Conservation (phyloP, 192 early-diverging fungal species). For the Coemansia sp. region DNA sequence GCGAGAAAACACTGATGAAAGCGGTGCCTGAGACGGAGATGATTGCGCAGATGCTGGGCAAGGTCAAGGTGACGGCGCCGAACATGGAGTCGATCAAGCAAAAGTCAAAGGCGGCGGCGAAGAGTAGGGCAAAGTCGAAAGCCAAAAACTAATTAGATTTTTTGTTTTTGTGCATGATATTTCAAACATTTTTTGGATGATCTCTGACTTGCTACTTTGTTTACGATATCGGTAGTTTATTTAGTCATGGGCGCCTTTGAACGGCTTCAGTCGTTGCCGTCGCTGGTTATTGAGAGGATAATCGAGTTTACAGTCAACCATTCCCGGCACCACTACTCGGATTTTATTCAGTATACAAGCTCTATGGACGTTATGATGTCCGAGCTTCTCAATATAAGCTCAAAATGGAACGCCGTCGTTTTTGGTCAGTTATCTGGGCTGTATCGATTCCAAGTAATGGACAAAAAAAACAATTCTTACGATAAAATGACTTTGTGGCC, state of each 20-base stretch:
- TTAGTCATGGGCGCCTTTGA: neutral
- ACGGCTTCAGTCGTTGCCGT: neutral
- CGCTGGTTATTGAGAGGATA: constrained; percentile 3
- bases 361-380: too few species aligned
- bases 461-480: too few species aligned
- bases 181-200: too few species aligned
- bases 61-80: constrained; percentile 81
- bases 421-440: too few species aligned
- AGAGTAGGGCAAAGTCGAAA: constrained; percentile 29
- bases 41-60: constrained; percentile 79
- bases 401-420: too few species aligned
- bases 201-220: too few species aligned
- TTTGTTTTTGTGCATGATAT: neutral
- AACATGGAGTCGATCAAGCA: constrained; percentile 69
- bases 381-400: too few species aligned
- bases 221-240: neutral
- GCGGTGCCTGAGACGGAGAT: constrained; percentile 81
- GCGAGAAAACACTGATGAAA: constrained; percentile 80
- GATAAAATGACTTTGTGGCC: neutral
- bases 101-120: constrained; percentile 46
- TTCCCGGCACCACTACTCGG: neutral
- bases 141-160: neutral
- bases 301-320: neutral
- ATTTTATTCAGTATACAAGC: too few species aligned
- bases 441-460: too few species aligned